Evolutionary conservation across 2,329 filamentous ascomycete species (phyloP).

Genomic region (Ceratocystis smalleyi): DNA sequence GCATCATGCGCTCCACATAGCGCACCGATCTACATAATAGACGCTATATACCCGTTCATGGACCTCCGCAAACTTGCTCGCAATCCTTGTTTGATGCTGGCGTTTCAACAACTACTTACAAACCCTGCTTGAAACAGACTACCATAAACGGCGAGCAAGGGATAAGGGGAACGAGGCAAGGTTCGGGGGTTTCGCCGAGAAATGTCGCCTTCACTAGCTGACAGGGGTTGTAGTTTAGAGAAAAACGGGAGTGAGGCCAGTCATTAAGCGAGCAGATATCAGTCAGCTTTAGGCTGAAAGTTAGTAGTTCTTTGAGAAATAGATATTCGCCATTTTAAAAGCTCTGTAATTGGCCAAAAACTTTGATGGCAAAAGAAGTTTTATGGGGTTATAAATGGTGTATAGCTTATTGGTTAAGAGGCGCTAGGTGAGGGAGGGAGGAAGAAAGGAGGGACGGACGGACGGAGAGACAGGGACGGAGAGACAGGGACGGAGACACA

Average conservation of each 20-base stretch:
- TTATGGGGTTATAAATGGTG: neutral
- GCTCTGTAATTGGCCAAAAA: neutral
- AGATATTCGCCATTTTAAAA: neutral
- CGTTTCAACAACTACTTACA: too few species aligned
- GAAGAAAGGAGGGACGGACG: too few species aligned
- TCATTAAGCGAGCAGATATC: neutral
- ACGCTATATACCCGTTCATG: too few species aligned
- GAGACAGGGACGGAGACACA: too few species aligned
- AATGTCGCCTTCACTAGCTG: neutral
- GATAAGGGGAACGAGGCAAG: neutral
- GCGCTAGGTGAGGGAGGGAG: neutral
- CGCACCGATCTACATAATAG: too few species aligned
- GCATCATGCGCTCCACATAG: too few species aligned
- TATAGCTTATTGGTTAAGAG: neutral
- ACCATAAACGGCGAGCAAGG: neutral
- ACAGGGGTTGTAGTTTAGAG: neutral
- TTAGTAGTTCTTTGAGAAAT: neutral
- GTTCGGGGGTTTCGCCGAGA: neutral
- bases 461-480: too few species aligned
- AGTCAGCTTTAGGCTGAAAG: neutral
- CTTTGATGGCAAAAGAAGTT: neutral
- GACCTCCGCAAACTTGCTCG: too few species aligned
- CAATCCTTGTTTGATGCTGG: too few species aligned
- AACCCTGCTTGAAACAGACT: too few species aligned
- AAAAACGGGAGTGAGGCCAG: neutral